These are phyloP conservation scores for Teratosphaeria gauchensis DNA, from an alignment of 2,329 filamentous ascomycete genomes.

Conservation along the genomic window DNA sequence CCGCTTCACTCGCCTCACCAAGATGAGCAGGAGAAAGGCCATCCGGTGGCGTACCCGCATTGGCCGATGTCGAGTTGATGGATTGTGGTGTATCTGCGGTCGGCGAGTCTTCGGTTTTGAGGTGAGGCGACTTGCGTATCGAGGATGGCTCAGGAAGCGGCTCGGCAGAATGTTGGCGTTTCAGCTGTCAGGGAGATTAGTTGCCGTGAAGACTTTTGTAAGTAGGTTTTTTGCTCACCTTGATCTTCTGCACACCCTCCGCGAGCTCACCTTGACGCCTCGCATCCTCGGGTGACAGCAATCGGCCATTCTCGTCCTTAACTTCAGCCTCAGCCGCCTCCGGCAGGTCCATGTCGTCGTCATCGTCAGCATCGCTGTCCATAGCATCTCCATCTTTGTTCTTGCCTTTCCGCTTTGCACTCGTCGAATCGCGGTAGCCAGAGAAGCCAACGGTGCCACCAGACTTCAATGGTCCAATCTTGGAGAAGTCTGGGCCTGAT, in stretches of 20 bases:
- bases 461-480: conserved; percentile 71
- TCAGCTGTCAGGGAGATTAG: conserved; percentile 47
- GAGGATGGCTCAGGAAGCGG: conserved; percentile 41
- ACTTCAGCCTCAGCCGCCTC: conserved; percentile 55
- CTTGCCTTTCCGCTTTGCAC: conserved; percentile 43
- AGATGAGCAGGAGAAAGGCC: conserved; percentile 10
- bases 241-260: conserved; percentile 73
- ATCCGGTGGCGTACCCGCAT: conserved; percentile 25
- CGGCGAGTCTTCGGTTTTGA: conserved; percentile 27
- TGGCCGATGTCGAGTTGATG: conserved; percentile 20
- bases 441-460: conserved; percentile 86
- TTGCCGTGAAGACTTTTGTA: not conserved
- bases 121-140: conserved; percentile 35
- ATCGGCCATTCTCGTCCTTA: conserved; percentile 47
- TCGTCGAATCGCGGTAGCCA: conserved; percentile 53
- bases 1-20: conserved; percentile 37
- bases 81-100: conserved; percentile 34
- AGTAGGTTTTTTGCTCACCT: conserved; percentile 43
- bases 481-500: conserved; percentile 74
- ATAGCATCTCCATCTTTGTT: conserved; percentile 58
- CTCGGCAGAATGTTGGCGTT: conserved; percentile 69
- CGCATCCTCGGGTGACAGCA: conserved; percentile 60
- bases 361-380: conserved; percentile 61
- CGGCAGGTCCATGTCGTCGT: conserved; percentile 51
- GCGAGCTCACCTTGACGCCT: conserved; percentile 64